Conservation (phyloP, 2,329 filamentous ascomycete species). For the Tolypocladium guangdongense region DNA sequence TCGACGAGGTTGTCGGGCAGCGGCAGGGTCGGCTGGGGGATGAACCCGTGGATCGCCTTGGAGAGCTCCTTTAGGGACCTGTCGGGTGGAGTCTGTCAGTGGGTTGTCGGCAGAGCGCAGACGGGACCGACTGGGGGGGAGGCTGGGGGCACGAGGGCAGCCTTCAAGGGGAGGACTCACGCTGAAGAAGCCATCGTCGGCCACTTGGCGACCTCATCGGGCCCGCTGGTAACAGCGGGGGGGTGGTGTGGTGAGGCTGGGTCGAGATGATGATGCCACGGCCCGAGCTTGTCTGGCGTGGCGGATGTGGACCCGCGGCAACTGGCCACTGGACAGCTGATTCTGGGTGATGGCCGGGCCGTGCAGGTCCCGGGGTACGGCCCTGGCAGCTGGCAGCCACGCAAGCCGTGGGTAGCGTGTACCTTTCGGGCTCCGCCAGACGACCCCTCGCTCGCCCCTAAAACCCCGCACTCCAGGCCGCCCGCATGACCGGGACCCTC, state of each 20-base stretch:
- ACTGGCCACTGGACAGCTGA: neutral
- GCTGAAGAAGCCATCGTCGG: constrained; percentile 15
- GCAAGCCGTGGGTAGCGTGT: neutral
- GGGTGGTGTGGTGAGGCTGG: neutral
- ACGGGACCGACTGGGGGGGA: neutral
- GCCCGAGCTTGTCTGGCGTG: neutral
- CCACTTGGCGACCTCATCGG: constrained; percentile 1
- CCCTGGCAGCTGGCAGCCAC: neutral
- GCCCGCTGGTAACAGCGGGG: neutral
- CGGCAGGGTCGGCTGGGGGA: constrained; percentile 41
- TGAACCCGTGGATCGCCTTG: constrained; percentile 43
- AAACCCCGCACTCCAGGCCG: constrained; percentile 16
- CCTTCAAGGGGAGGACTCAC: constrained; percentile 9
- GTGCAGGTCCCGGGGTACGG: neutral
- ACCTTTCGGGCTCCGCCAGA: neutral
- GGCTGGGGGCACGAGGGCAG: neutral
- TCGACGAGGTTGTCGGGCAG: constrained; percentile 54
- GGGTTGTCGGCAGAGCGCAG: neutral
- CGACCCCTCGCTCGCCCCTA: constrained; percentile 1
- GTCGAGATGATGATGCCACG: neutral
- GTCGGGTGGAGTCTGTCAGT: constrained; percentile 10
- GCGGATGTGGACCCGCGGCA: neutral
- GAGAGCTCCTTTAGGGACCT: constrained; percentile 51
- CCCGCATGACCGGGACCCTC: constrained; percentile 12
- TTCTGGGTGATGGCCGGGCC: neutral